Conservation (phyloP, 2,329 filamentous ascomycete genomes). For the Nemania diffusa region DNA sequence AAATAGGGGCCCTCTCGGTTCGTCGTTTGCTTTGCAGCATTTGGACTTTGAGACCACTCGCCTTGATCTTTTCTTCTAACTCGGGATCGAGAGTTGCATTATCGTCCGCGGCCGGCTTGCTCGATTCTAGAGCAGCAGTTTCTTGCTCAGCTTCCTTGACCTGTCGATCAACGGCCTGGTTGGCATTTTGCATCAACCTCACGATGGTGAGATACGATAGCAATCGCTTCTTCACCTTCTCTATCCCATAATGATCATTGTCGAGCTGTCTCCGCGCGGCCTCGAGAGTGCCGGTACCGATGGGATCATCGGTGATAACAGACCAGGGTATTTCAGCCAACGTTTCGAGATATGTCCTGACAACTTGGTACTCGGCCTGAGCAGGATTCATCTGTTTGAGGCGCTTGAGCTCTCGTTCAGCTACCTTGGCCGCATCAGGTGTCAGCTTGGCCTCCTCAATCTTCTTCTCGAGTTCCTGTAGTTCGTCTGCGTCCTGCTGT, state of each 20-base stretch:
- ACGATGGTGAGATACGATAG: conserved; percentile 97
- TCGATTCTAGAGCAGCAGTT: conserved; percentile 56
- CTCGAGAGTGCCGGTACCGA: conserved; percentile 81
- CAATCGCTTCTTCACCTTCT: conserved; percentile 96
- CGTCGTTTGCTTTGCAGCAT: conserved; percentile 83
- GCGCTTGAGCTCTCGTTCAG: conserved; percentile 86
- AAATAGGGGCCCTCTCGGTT: conserved; percentile 94
- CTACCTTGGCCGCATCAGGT: conserved; percentile 88
- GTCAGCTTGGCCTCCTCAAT: conserved; percentile 83
- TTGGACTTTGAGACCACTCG: conserved; percentile 72
- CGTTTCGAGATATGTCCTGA: conserved; percentile 92
- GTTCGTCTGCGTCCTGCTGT: conserved; percentile 86
- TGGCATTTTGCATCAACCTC: conserved; percentile 90
- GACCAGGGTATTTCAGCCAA: conserved; percentile 95
- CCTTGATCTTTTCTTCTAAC: conserved; percentile 53
- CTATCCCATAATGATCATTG: conserved; percentile 94
- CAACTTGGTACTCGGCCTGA: conserved; percentile 95
- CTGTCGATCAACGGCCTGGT: conserved; percentile 82
- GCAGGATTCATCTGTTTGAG: conserved; percentile 95
- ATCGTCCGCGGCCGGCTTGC: conserved; percentile 51
- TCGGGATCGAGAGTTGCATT: conserved; percentile 51
- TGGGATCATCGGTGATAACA: conserved; percentile 82
- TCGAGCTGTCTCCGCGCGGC: conserved; percentile 90
- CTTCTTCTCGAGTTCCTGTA: conserved; percentile 91
- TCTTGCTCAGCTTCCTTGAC: conserved; percentile 75